Conservation (phyloP, 192 early-diverging fungal species). For the Ambispora gerdemannii region DNA sequence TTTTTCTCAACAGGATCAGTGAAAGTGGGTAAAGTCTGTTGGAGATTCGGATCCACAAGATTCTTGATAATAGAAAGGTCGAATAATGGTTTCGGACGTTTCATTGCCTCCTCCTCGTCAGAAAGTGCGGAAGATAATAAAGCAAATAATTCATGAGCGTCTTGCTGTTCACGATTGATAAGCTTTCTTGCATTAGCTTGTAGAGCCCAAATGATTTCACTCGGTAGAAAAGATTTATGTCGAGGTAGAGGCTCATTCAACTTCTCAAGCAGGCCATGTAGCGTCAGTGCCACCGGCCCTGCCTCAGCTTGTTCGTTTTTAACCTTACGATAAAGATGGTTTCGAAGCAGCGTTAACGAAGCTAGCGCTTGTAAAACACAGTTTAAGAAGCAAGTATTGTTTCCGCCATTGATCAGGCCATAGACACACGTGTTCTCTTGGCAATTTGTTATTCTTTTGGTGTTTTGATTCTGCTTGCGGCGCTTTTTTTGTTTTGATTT, state of each 20-base stretch:
- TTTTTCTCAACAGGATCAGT: slow-evolving; percentile 30
- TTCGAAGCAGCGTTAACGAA: slow-evolving; percentile 25
- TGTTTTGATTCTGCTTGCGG: too few relatives aligned
- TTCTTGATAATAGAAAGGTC: background rate
- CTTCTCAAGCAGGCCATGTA: slow-evolving; percentile 33
- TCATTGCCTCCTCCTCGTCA: slow-evolving; percentile 44
- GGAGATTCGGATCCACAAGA: background rate
- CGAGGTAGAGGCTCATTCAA: slow-evolving; percentile 33
- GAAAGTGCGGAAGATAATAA: slow-evolving; percentile 64
- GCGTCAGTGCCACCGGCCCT: slow-evolving; percentile 33
- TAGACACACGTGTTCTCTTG: slow-evolving; percentile 44
- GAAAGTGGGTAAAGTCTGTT: background rate
- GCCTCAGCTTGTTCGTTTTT: background rate
- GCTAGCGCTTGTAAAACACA: slow-evolving; percentile 65
- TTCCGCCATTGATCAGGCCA: slow-evolving; percentile 77
- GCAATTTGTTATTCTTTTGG: too few relatives aligned
- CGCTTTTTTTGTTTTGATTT: too few relatives aligned
- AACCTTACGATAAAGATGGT: slow-evolving; percentile 13
- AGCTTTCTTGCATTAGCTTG: slow-evolving; percentile 44
- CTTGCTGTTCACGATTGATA: slow-evolving; percentile 72
- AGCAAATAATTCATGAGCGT: slow-evolving; percentile 83
- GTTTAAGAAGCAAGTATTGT: slow-evolving; percentile 89
- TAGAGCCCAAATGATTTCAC: slow-evolving; percentile 48
- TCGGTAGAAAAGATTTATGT: slow-evolving; percentile 49
- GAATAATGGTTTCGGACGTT: slow-evolving; percentile 28